Conservation (phyloP, 2,329 filamentous ascomycete species). For the Neofusicoccum cordaticola region DNA sequence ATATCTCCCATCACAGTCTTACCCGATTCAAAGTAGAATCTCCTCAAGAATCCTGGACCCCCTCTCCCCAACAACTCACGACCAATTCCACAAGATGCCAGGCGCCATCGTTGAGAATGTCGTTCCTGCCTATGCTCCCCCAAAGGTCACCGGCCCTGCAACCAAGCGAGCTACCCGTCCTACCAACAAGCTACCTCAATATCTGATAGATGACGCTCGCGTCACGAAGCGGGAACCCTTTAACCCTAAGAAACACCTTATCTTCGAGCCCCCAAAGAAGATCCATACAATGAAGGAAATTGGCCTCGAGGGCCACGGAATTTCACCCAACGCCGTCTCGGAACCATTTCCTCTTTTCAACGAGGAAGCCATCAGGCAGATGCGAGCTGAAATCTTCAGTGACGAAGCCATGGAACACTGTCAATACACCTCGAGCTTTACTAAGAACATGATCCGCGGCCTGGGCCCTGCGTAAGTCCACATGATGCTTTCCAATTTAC, state of each 20-base stretch:
- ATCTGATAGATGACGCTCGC: background rate
- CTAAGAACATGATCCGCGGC: background rate
- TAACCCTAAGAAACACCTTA: constrained; percentile 16
- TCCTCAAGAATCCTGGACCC: background rate
- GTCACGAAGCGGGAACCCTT: background rate
- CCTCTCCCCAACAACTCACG: background rate
- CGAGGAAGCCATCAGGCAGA: constrained; percentile 17
- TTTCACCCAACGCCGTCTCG: constrained; percentile 14
- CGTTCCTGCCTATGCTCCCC: background rate
- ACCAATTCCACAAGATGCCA: background rate
- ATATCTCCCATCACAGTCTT: background rate
- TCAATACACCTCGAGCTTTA: background rate
- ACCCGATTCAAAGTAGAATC: too few relatives aligned
- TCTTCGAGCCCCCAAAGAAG: constrained; percentile 6
- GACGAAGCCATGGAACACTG: constrained; percentile 18
- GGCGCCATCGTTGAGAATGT: background rate
- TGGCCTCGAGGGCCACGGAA: background rate
- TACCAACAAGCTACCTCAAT: background rate
- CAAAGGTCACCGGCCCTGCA: background rate
- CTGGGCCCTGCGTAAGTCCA: background rate
- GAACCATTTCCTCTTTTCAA: constrained; percentile 21
- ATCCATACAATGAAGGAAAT: constrained; percentile 17
- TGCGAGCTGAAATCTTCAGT: constrained; percentile 19
- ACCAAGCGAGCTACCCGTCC: background rate
- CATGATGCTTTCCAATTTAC: too few relatives aligned